phyloP scores from a whole-genome alignment of 73 alveolate genomes.

The Paramecium primaurelia region DNA sequence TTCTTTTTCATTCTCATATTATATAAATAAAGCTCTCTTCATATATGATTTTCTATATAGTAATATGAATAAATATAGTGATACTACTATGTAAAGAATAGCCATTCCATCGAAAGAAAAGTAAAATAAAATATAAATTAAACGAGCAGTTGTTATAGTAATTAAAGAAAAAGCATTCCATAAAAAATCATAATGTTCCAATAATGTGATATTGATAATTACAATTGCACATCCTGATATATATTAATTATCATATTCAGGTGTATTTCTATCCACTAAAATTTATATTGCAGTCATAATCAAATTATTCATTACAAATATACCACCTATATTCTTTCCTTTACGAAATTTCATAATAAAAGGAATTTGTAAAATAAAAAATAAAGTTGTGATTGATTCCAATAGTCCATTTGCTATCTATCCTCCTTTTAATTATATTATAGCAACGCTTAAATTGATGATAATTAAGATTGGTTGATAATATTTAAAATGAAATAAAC shows the following conservation, averaged over 20 bases:
- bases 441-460: background rate
- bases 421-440: background rate
- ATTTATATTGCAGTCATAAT: background rate
- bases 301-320: background rate
- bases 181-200: background rate
- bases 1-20: background rate
- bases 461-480: background rate
- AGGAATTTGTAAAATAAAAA: background rate
- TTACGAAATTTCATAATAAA: background rate
- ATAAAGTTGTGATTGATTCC: background rate
- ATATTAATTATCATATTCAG: background rate
- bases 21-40: background rate
- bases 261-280: background rate
- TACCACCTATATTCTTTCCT: background rate
- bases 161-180: background rate
- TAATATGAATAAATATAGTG: background rate
- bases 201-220: background rate
- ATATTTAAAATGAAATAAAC: background rate
- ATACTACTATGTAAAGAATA: background rate
- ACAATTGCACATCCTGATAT: background rate
- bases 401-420: background rate
- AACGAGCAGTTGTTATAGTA: background rate
- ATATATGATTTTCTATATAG: background rate
- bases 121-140: background rate
- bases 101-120: background rate